phyloP scores from a whole-genome alignment of 768 basidiomycete genomes.

The Fistulinella prunicolor region DNA sequence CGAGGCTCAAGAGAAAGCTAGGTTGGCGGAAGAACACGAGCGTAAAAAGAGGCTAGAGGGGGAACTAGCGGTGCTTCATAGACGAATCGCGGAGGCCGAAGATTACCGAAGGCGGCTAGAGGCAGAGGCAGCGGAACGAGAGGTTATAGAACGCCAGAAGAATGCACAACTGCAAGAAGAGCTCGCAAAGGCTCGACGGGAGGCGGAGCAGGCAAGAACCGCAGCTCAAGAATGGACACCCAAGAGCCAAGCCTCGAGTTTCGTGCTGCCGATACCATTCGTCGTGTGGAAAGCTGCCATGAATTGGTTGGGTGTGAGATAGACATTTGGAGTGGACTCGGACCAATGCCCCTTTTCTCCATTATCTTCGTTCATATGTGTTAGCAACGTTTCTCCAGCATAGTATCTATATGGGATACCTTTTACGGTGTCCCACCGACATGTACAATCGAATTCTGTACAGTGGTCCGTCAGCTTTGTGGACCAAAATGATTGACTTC shows the following conservation, averaged over 20 bases:
- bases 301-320: conserved; percentile 33
- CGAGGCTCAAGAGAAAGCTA: conserved; percentile 31
- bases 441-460: conserved; percentile 4
- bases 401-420: conserved; percentile 18
- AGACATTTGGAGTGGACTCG: neutral
- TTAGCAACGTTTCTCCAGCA: neutral
- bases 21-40: conserved; percentile 30
- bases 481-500: neutral
- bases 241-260: conserved; percentile 29
- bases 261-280: conserved; percentile 33
- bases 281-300: conserved; percentile 34
- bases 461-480: conserved; percentile 1
- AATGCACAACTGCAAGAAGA: conserved; percentile 30
- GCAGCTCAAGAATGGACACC: conserved; percentile 23
- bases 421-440: neutral
- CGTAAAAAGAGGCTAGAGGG: conserved; percentile 27
- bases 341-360: neutral
- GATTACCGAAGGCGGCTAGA: conserved; percentile 26
- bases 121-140: conserved; percentile 27
- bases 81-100: conserved; percentile 27
- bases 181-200: conserved; percentile 27
- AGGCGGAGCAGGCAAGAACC: conserved; percentile 22
- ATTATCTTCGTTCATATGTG: conserved; percentile 1
- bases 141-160: conserved; percentile 27
- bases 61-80: conserved; percentile 26